phyloP scores from a whole-genome alignment of 306 rosid genomes.

The Begonia fuchsioides region DNA sequence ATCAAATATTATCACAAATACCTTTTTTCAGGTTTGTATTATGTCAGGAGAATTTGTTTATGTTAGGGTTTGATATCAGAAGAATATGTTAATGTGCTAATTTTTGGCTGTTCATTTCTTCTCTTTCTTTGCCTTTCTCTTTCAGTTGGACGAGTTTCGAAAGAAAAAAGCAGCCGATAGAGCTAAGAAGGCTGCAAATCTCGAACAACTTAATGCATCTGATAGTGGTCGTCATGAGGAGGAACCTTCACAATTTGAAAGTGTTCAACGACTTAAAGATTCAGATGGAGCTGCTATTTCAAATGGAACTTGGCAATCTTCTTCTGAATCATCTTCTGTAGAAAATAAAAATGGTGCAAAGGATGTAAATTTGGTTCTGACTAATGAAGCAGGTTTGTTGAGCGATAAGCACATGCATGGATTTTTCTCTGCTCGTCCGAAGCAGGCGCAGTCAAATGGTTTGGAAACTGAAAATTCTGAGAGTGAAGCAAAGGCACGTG shows the following conservation, averaged over 20 bases:
- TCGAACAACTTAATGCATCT: conserved; percentile 23
- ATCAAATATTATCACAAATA: too few species aligned
- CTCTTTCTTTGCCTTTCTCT: conserved; percentile 7
- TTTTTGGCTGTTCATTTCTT: neutral
- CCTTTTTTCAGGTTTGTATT: too few species aligned
- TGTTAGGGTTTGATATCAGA: too few species aligned
- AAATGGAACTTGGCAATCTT: conserved; percentile 25
- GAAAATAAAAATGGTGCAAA: conserved; percentile 23
- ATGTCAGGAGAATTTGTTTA: too few species aligned
- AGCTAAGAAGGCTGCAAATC: conserved; percentile 46
- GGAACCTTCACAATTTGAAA: conserved; percentile 47
- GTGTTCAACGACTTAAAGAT: conserved; percentile 29
- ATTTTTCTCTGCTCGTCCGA: conserved; percentile 18
- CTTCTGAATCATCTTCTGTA: conserved; percentile 20
- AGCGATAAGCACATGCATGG: conserved; percentile 20
- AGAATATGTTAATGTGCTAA: too few species aligned
- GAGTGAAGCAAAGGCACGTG: conserved; percentile 20
- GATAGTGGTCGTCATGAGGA: conserved; percentile 35
- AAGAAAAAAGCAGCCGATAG: conserved; percentile 84
- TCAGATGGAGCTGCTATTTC: conserved; percentile 59
- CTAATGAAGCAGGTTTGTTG: conserved; percentile 23
- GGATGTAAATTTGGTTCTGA: conserved; percentile 17
- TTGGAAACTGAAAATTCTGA: conserved; percentile 26
- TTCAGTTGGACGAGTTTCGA: conserved; percentile 92
- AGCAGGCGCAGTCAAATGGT: conserved; percentile 21